Conservation (phyloP, 768 basidiomycete species). For the Psilocybe subaeruginosa region DNA sequence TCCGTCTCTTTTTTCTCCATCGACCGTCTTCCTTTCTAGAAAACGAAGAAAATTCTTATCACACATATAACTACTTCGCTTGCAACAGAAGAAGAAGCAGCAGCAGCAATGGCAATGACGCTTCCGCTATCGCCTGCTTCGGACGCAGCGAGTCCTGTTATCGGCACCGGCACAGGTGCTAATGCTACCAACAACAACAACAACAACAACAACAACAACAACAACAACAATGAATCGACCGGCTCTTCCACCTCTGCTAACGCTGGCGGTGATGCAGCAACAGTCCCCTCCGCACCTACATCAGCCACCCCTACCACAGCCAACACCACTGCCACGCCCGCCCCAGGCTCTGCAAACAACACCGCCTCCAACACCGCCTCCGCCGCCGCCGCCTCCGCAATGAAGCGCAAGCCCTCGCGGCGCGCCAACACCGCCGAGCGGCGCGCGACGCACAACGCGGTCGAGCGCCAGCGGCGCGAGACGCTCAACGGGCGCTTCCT, state of each 20-base stretch:
- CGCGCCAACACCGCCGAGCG: conserved; percentile 97
- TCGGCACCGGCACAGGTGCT: conserved; percentile 40
- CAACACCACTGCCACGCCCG: conserved; percentile 16
- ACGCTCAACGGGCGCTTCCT: conserved; percentile 81
- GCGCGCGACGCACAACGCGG: conserved; percentile 95
- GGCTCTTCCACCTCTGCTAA: conserved; percentile 1
- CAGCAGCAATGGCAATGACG: conserved; percentile 37
- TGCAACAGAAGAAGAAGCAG: not conserved
- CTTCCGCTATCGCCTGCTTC: conserved; percentile 34
- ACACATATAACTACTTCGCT: not conserved
- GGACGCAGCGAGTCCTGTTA: conserved; percentile 42
- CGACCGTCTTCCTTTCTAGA: not conserved
- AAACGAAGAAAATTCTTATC: not conserved
- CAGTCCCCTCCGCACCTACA: not conserved
- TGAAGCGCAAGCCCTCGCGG: conserved; percentile 82
- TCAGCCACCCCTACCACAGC: not conserved
- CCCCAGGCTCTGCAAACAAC: conserved; percentile 15
- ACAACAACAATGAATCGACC: conserved; percentile 17
- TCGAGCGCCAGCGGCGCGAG: conserved; percentile 92
- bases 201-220: conserved; percentile 14
- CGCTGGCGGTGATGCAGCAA: conserved; percentile 15
- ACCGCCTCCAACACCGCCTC: conserved; percentile 22
- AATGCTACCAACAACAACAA: conserved; percentile 8
- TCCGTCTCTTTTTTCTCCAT: conserved; percentile 1
- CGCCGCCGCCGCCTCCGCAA: conserved; percentile 30